Base-by-base conservation (phyloP, 2,329 filamentous ascomycete species). In the Falciphora oryzae region DNA sequence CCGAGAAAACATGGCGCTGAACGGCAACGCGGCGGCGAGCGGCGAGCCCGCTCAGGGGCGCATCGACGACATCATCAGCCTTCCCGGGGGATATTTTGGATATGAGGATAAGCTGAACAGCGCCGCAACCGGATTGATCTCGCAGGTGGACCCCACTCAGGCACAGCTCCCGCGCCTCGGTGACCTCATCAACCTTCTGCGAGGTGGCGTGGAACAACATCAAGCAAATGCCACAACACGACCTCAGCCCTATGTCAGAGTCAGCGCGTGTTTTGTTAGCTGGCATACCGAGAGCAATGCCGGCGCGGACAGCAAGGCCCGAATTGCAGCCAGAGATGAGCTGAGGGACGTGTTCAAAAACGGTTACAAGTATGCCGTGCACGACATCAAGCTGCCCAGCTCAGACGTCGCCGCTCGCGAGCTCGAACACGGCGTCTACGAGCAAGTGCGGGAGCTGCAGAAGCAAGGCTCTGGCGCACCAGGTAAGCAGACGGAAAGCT, bases 321-420 rank as follows among this genome's bases (percentile, higher is more conserved):
- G 35, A n/a, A 29, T 29, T 22, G 61, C 61, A 29, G 61, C 32
- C 18, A 38, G 56, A 29, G 44, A 56, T 29, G 53, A 58, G 25
- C 18, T 63, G 11, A 58, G 25, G 1, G 57, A 59, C 10, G 29
- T 63, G 32, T n/a, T 63, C 32, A 38, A 32, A 10, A 63, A 32
- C 22, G 28, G 38, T 13, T 63, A 59, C 56, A 35, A 32, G 7
- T 58, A 63, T 18, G 62, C 58, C 62, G 62, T 63, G 22, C 62
- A 57, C 53, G 62, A 63, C 29, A 25, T 63, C 11, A 22, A 10
- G 16, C 28, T 63, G 27, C 62, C 62, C 16, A 63, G 62, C 32
- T 57, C 62, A 7, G 53, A 63, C 22, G 53, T 29, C 4, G 62
- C 62, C 16, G 50, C 62, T 18, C 50, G 31, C 10, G 62, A 63